phyloP scores from a whole-genome alignment of 208 protist genomes.

The Novymonas esmeraldas region DNA sequence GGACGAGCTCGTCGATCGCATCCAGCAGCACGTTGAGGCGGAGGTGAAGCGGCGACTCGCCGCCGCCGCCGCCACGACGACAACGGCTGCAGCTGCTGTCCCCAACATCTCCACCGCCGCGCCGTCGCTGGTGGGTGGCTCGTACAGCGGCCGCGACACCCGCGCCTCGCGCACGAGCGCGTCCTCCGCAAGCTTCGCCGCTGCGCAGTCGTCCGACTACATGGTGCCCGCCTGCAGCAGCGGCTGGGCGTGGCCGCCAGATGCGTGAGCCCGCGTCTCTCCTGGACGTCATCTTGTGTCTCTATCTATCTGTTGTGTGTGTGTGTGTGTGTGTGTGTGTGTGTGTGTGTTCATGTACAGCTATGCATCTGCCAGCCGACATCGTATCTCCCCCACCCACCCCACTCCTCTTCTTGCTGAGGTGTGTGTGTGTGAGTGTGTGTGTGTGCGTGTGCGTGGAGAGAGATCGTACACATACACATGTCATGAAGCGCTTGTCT shows the following conservation, averaged over 20 bases:
- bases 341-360: background rate
- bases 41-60: slow-evolving; percentile 28
- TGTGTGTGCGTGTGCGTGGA: no score
- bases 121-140: background rate
- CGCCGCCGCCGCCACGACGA: background rate
- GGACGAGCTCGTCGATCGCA: slow-evolving; percentile 30
- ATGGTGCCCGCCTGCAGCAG: background rate
- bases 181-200: background rate
- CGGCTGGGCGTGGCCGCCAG: background rate
- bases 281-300: background rate
- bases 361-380: background rate
- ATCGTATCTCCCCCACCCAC: background rate
- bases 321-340: background rate
- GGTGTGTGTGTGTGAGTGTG: no score
- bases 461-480: no score
- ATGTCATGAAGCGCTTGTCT: no score
- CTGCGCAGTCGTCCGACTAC: background rate
- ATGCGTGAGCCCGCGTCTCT: background rate
- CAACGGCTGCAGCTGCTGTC: background rate
- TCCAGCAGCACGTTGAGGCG: slow-evolving; percentile 29
- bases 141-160: background rate
- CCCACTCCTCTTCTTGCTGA: background rate
- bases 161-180: background rate
- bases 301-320: background rate
- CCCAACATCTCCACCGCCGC: background rate